Base-by-base conservation (phyloP, 1,284 basidiomycete species). In the Gastroboletus turbinatus region DNA sequence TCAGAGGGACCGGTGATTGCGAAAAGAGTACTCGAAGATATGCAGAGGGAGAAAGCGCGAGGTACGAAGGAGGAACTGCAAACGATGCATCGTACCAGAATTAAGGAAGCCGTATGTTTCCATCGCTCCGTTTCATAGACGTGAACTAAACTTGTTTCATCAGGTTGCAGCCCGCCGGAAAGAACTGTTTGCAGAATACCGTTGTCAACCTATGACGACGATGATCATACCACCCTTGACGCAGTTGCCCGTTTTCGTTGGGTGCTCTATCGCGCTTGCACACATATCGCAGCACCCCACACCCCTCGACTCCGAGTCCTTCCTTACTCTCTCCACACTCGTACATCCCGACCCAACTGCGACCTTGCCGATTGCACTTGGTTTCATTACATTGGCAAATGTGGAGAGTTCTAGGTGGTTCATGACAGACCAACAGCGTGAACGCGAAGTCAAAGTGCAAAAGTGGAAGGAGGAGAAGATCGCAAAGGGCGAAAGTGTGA, bases 371-470 rank as follows among this genome's bases (percentile, higher is more conserved):
- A 82, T 93, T 51, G 73, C 81, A 1, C 77, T 93, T 17, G 90
- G 91, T 6, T 69, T 92, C 47, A 70, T 90, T 33, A 89, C 88
- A 16, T 76, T 93, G 72, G 84, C 85, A 3, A 92, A 92, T 60
- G 85, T 91, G 11, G 91, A 94, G 65, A 83, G 87, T 17, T 79
- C 83, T 33, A 81, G 79, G 46, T 90, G 87, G 87, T 81, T 88
- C 59, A 76, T 84, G 70, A 81, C 76, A 33, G 77, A 82, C 7
- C 77, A 78, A 11, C 81, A 83, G 54, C 76, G 77, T 42, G 78
- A 80, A 63, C 69, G 72, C 21, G 60, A 67, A 48, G 45, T 52
- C 52, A 74, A 76, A 43, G 68, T 74, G 50, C 76, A 74, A 54
- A 66, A 70, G 43, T 72, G 76, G 46, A 79, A 82, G 60, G 78